Evolutionary conservation across 1,284 basidiomycete species (phyloP), one percentile per base, ranked within the genome.

Genomic region (Leccinum pachyderme): DNA sequence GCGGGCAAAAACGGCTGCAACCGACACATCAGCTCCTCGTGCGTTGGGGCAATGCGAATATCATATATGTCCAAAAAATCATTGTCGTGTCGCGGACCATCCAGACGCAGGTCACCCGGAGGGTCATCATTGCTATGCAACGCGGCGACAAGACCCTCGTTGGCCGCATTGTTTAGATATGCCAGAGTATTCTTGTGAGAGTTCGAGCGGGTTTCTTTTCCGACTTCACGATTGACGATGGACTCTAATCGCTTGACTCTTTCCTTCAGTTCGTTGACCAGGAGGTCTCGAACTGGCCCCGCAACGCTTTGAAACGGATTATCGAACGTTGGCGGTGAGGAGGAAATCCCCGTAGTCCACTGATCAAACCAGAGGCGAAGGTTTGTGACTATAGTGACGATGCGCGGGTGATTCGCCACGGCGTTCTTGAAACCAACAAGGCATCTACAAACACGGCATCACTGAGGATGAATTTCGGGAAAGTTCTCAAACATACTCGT

Each of bases 11-110:
- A 87, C 0, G 84, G 79, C 1, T 72, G 64, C 12, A 71, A 32
- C 0, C 59, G 64, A 45, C 71, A 80, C 47, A 77, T 65, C 7
- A 90, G 75, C 61, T 90, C 87, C 18, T 77, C 64, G 32, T 83
- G 77, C 0, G 87, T 88, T 0, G 88, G 88, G 0, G 81, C 78
- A 48, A 88, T 75, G 7, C 78, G 72, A 47, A 91, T 86, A 4
- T 81, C 68, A 4, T 62, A 51, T n/a, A 90, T 82, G 31, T 81
- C 74, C 15, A 72, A 65, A 31, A 71, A 73, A 61, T 91, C 87
- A 54, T 90, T 89, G 60, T 89, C 80, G 57, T 89, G 86, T 3
- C 86, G 75, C 1, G 79, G 77, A 4, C 84, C 86, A 0, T 72
- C 73, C 5, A 57, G 45, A 1, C 82, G 78, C 2, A 78, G 63